Evolutionary conservation across 306 rosid genomes (phyloP).

Genomic region (Glycine soja): DNA sequence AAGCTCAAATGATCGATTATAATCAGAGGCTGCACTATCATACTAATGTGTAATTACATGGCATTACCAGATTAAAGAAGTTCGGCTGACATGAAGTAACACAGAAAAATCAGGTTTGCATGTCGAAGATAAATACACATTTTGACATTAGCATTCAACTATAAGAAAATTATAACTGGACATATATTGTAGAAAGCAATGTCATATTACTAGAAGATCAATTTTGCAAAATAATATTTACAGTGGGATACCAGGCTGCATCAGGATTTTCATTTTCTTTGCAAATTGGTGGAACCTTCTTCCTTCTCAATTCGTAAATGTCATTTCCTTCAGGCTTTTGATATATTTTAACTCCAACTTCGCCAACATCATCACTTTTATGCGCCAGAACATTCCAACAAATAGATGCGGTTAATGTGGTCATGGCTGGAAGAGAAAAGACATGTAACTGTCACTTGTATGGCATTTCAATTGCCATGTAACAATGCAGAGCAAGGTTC

Average conservation of each 20-base stretch:
- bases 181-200: background rate
- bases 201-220: background rate
- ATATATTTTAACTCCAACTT: constrained; percentile 86
- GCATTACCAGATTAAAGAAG: no score
- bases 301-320: constrained; percentile 81
- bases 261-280: constrained; percentile 92
- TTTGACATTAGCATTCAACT: background rate
- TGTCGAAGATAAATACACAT: background rate
- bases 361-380: constrained; percentile 86
- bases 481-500: constrained; percentile 25
- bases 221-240: constrained; percentile 44
- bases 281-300: constrained; percentile 84
- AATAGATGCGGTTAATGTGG: constrained; percentile 68
- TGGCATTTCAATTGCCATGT: constrained; percentile 25
- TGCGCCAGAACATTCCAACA: constrained; percentile 98
- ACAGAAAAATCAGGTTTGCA: constrained; percentile 20
- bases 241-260: constrained; percentile 78
- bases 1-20: background rate
- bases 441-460: constrained; percentile 33
- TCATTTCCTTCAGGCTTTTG: constrained; percentile 94
- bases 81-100: background rate
- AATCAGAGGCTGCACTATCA: no score
- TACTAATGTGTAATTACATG: no score
- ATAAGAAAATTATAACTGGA: background rate
- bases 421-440: constrained; percentile 74